Conservation (phyloP, 345 rosid species). For the Aurinia saxatilis region DNA sequence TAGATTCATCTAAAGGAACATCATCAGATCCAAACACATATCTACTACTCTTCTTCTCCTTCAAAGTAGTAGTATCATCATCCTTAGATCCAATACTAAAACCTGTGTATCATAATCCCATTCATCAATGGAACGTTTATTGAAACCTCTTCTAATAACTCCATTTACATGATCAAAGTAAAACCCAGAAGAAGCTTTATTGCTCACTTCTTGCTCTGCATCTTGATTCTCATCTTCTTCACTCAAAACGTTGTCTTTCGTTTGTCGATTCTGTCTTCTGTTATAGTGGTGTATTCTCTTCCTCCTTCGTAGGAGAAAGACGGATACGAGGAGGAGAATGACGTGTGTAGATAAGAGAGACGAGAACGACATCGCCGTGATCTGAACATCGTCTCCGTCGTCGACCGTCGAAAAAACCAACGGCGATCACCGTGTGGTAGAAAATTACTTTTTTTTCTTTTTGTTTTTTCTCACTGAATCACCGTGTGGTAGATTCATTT, state of each 20-base stretch:
- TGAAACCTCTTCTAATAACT: slow-evolving; percentile 47
- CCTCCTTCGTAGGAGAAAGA: slow-evolving; percentile 54
- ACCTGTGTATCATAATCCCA: slow-evolving; percentile 72
- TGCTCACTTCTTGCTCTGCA: slow-evolving; percentile 40
- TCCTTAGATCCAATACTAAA: slow-evolving; percentile 22
- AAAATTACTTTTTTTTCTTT: too few species aligned
- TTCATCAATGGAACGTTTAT: slow-evolving; percentile 67
- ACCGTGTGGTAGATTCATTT: too few species aligned
- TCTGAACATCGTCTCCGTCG: slow-evolving; percentile 22
- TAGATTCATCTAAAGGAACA: slow-evolving; percentile 62
- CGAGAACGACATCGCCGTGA: slow-evolving; percentile 73
- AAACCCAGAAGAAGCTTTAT: slow-evolving; percentile 44
- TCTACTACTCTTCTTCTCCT: slow-evolving; percentile 34
- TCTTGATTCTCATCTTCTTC: slow-evolving; percentile 31
- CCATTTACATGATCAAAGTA: slow-evolving; percentile 71
- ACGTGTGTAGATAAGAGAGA: slow-evolving; percentile 62
- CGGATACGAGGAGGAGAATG: slow-evolving; percentile 73
- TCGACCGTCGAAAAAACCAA: not conserved
- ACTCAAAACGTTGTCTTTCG: slow-evolving; percentile 20
- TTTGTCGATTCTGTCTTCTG: slow-evolving; percentile 70
- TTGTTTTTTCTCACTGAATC: too few species aligned
- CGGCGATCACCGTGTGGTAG: too few species aligned
- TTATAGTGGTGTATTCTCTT: slow-evolving; percentile 22
- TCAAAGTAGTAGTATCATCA: not conserved
- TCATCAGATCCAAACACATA: slow-evolving; percentile 74